Conservation (phyloP, 2,329 filamentous ascomycete species). For the Dichotomopilus funicola region DNA sequence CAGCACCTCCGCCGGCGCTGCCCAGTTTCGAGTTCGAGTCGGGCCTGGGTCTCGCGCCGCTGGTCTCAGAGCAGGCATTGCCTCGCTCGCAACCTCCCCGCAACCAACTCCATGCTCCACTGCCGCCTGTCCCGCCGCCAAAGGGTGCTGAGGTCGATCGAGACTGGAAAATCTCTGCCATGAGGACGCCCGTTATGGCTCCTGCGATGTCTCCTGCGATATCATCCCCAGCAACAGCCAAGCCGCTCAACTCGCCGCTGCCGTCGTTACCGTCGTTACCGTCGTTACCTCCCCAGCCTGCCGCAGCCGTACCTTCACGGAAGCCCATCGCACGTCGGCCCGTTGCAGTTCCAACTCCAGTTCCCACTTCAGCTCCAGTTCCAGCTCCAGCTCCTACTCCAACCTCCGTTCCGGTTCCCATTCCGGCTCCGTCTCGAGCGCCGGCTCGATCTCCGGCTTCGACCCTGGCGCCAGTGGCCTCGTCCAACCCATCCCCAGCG, state of each 20-base stretch:
- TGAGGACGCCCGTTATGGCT: no score
- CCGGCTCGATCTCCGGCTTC: background rate
- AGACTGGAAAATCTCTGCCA: background rate
- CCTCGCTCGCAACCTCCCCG: conserved; percentile 6
- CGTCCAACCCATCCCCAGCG: background rate
- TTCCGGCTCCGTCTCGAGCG: conserved; percentile 13
- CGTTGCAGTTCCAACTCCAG: conserved; percentile 15
- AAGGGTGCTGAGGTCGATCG: conserved; percentile 9
- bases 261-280: conserved; percentile 20
- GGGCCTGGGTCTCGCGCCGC: conserved; percentile 9
- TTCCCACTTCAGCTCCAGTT: background rate
- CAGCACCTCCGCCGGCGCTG: conserved; percentile 38
- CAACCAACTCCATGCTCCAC: conserved; percentile 1
- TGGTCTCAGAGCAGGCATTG: conserved; percentile 17
- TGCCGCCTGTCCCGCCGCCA: conserved; percentile 19
- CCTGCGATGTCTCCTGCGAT: no score
- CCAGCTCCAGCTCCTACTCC: background rate
- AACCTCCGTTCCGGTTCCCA: conserved; percentile 10
- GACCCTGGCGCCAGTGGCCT: no score
- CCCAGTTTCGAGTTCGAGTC: conserved; percentile 21
- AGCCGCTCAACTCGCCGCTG: conserved; percentile 20
- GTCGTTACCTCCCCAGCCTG: conserved; percentile 16
- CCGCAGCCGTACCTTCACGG: conserved; percentile 5
- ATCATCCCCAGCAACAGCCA: conserved; percentile 11
- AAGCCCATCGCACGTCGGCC: conserved; percentile 22